Evolutionary conservation across 2,329 filamentous ascomycete species (phyloP).

Genomic region (Paraphoma sp.): DNA sequence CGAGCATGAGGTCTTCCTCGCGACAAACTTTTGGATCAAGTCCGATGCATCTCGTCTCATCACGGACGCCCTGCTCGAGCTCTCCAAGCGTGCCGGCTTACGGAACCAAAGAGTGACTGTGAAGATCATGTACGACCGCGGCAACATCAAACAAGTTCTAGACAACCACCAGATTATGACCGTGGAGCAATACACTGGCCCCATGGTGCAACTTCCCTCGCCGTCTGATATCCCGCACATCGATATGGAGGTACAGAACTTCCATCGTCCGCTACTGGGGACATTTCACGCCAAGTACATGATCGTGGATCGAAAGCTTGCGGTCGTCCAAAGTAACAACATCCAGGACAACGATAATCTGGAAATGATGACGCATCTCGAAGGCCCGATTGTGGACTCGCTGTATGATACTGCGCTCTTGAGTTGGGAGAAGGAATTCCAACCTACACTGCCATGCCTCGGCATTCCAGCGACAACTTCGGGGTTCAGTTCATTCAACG

Average conservation of each 20-base stretch:
- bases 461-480: constrained; percentile 56
- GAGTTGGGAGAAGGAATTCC: constrained; percentile 70
- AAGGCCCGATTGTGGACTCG: constrained; percentile 78
- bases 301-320: constrained; percentile 75
- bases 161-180: constrained; percentile 70
- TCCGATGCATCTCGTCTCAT: constrained; percentile 72
- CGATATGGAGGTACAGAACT: constrained; percentile 75
- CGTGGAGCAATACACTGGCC: constrained; percentile 63
- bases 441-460: constrained; percentile 65
- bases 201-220: constrained; percentile 64
- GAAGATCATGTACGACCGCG: constrained; percentile 79
- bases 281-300: constrained; percentile 83
- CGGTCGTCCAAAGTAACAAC: constrained; percentile 78
- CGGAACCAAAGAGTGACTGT: constrained; percentile 66
- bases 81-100: constrained; percentile 68
- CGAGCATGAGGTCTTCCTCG: constrained; percentile 74
- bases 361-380: constrained; percentile 80
- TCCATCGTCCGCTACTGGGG: constrained; percentile 72
- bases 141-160: constrained; percentile 67
- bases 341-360: constrained; percentile 79
- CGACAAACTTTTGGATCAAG: constrained; percentile 78
- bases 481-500: constrained; percentile 37
- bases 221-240: constrained; percentile 73
- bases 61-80: constrained; percentile 71
- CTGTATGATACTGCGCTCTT: constrained; percentile 77